Percentiles rank a stretch among this genome's conserved stretches.
Conservation (phyloP, 805 yeast genomes). For the Gaillardinia entomophila region DNA sequence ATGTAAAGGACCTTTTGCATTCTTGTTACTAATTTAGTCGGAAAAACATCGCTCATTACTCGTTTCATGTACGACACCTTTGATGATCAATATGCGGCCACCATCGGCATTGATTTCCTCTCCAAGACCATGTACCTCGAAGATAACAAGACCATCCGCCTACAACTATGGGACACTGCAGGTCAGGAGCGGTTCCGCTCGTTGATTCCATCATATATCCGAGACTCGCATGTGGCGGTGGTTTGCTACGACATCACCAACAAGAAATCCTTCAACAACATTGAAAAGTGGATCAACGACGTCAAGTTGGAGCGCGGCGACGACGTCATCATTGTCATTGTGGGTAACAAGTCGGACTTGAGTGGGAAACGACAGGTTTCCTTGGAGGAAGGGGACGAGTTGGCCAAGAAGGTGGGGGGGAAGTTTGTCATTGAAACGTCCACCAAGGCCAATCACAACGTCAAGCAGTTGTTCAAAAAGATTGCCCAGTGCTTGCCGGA, state of each 20-base stretch:
- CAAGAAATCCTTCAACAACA: constrained; percentile 75
- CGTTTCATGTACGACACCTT: constrained; percentile 97
- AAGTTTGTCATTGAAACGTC: constrained; percentile 86
- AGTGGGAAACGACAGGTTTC: constrained; percentile 74
- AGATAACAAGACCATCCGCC: constrained; percentile 82
- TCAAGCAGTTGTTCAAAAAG: constrained; percentile 80
- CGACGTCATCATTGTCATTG: constrained; percentile 82
- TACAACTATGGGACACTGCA: constrained; percentile 97
- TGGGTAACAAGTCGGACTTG: constrained; percentile 88
- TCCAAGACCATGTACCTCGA: constrained; percentile 78
- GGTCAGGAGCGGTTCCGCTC: constrained; percentile 96
- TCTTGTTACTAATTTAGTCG: constrained; percentile 43
- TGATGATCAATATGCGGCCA: constrained; percentile 93
- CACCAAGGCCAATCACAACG: constrained; percentile 92
- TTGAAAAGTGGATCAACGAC: constrained; percentile 90
- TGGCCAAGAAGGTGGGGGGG: constrained; percentile 67
- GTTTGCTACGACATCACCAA: constrained; percentile 91
- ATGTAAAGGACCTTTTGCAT: constrained; percentile 13
- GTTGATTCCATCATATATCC: constrained; percentile 88
- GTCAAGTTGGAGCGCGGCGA: constrained; percentile 90
- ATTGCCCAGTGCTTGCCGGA: constrained; percentile 91
- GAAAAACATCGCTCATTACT: constrained; percentile 94
- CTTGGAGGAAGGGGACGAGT: constrained; percentile 75
- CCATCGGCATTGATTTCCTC: constrained; percentile 93
- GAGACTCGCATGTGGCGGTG: constrained; percentile 97